Base-by-base conservation (phyloP, 164 flowering plant genomes). In the Nymphaea thermarum region DNA sequence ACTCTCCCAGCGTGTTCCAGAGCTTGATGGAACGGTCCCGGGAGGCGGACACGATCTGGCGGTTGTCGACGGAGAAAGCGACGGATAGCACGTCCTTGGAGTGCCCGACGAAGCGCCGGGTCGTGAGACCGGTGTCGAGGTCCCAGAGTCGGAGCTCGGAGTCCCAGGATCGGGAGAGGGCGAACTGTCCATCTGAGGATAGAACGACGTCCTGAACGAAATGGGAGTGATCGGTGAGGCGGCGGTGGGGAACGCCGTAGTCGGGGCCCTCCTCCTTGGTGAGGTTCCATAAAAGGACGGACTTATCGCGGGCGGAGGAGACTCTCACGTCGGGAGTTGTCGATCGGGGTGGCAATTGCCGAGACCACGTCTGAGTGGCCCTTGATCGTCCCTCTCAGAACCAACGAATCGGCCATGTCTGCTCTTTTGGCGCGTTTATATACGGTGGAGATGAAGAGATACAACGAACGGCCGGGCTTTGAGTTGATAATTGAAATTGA, bases 1-100 rank as follows among this genome's bases (percentile, higher is more conserved):
- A 90, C 72, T 90, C 96, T 0, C 96, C 96, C 6, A 90, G 82
- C 0, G 96, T 90, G 78, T 90, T 90, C 96, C 96, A 90, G 36
- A 25, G 36, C 36, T 25, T 25, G 36, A 25, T 25, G 36, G 36
- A 25, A 25, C 36, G 1, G 1, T 25, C 1, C 36, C 1, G 36
- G 36, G 36, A 25, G 36, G 36, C 36, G 36, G 36, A 25, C 36
- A 25, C 36, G 36, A 25, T 25, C 36, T 25, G 36, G 36, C 1
- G 1, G 36, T 0, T 25, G 36, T 25, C 36, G 36, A 25, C 36
- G 1, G 36, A 25, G 36, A 25, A 25, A 25, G 36, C 36, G 1
- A 25, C 36, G 1, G 36, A 47, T 12, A 7, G 5, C 0, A 5
- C 11, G 7, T 89, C 89, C 73, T 89, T 87, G 61, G 90, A 77